Evolutionary conservation across 78 protist genomes (phyloP), one percentile per base, ranked within the genome.

Genomic region (Dictyostelium citrinum): DNA sequence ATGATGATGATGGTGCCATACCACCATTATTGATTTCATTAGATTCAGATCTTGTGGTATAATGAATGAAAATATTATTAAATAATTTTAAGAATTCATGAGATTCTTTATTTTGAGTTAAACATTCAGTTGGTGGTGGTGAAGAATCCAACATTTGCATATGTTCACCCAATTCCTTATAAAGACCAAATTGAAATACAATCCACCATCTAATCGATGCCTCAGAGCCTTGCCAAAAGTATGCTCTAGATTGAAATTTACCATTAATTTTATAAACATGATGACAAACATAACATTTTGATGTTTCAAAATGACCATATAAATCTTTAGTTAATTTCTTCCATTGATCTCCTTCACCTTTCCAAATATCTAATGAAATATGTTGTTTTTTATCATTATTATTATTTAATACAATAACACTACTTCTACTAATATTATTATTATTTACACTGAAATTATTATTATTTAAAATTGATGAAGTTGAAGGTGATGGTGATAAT

Each of bases 141-240:
- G 60, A n/a, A 5, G 81, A 39, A 41, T 45, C 93, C 4, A 88
- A 46, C 41, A 33, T 29, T 17, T 24, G 72, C 76, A 78, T 88
- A 35, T 76, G 84, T 37, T 58, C 55, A 12, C 46, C 43, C 1
- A 88, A 16, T 31, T 88, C 93, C 16, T 88, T 76, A 35, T 88
- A 88, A 10, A 88, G 64, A 17, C 82, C 82, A 78, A 88, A 88
- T 78, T 88, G 93, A 35, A 88, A 88, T 8, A 88, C 93, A 33
- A 88, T 78, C 93, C 93, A 88, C 93, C 93, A 88, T 46, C 58
- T 60, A 78, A 88, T 88, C 0, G 79, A 35, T 33, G 93, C 84
- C 5, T 78, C 72, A 10, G 81, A 27, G 3, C 93, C 93, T 35
- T 88, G 93, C 93, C 93, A 88, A 67, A 88, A 88, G 24, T 78